Evolutionary conservation across 495 filamentous ascomycete genomes (phyloP).

Genomic region (Thozetella sp.): DNA sequence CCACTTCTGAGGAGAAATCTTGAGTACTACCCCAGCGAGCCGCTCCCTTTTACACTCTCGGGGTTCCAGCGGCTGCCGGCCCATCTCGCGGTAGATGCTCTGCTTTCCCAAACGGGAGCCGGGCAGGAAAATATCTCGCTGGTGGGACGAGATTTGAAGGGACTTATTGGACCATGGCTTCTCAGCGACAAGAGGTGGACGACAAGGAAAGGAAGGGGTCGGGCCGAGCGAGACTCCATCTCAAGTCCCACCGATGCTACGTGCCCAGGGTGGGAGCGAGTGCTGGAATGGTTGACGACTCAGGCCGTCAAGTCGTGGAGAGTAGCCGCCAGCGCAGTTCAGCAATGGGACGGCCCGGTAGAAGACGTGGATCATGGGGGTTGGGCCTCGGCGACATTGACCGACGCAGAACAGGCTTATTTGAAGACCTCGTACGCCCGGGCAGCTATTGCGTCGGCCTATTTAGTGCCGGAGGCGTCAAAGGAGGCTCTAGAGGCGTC

Average conservation of each 20-base stretch:
- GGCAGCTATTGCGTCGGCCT: conserved; percentile 72
- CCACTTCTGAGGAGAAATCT: conserved; percentile 81
- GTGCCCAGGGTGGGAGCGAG: conserved; percentile 71
- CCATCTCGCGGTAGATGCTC: conserved; percentile 61
- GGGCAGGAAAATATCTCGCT: conserved; percentile 37
- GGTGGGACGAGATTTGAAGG: conserved; percentile 73
- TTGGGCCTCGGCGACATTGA: conserved; percentile 55
- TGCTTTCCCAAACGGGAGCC: conserved; percentile 65
- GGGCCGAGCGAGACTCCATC: conserved; percentile 8
- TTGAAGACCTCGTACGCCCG: conserved; percentile 69
- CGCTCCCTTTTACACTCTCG: conserved; percentile 55
- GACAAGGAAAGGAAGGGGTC: conserved; percentile 13
- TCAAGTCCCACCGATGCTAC: conserved; percentile 10
- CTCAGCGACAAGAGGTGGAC: conserved; percentile 67
- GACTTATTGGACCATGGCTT: conserved; percentile 82
- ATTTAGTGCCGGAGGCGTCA: conserved; percentile 64
- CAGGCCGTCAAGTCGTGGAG: conserved; percentile 59
- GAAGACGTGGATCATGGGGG: conserved; percentile 82
- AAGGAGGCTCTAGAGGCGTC: conserved; percentile 60
- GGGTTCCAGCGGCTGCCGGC: conserved; percentile 65
- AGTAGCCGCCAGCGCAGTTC: conserved; percentile 61
- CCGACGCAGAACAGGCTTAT: conserved; percentile 51
- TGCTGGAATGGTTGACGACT: conserved; percentile 74
- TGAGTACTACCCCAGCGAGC: conserved; percentile 74
- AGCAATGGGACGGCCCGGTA: conserved; percentile 78